Percentiles rank a stretch among this genome's conserved stretches.
Evolutionary conservation across 148 eudicot genomes (phyloP).

Genomic region (Diospyros lotus): DNA sequence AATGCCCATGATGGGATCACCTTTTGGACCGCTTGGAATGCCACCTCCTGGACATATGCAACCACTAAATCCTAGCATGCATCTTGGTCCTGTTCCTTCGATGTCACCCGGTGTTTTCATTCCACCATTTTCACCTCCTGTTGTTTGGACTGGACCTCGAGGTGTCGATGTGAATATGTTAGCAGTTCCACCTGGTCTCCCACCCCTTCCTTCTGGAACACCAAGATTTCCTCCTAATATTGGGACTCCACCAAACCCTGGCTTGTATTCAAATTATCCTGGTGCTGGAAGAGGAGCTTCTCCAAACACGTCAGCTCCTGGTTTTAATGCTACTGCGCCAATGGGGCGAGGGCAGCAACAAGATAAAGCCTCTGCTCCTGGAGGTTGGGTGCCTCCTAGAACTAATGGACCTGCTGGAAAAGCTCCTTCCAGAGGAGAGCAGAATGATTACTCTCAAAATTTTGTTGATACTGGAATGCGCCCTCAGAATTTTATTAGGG

Average conservation of each 20-base stretch:
- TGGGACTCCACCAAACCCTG: conserved; percentile 57
- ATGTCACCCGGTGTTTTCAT: conserved; percentile 70
- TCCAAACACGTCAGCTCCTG: conserved; percentile 49
- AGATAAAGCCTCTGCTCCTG: conserved; percentile 52
- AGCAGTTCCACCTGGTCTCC: conserved; percentile 56
- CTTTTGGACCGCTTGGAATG: conserved; percentile 85
- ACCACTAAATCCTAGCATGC: conserved; percentile 61
- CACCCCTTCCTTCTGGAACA: conserved; percentile 64
- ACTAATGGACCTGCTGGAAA: conserved; percentile 64
- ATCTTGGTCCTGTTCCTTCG: conserved; percentile 76
- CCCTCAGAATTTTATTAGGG: conserved; percentile 92
- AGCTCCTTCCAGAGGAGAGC: conserved; percentile 99
- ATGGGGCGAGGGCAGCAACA: conserved; percentile 54
- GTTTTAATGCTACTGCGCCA: conserved; percentile 53
- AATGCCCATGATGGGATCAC: conserved; percentile 68
- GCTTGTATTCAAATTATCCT: conserved; percentile 58
- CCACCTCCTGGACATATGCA: conserved; percentile 81
- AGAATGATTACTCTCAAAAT: conserved; percentile 96
- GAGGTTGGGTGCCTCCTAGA: conserved; percentile 70
- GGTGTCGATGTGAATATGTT: conserved; percentile 77
- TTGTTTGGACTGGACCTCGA: conserved; percentile 82
- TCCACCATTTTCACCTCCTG: conserved; percentile 82
- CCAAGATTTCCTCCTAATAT: conserved; percentile 65
- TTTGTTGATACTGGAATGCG: conserved; percentile 98
- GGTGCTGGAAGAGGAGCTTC: conserved; percentile 74